A percentile compares a stretch with the other conserved stretches of the same genome.
phyloP scores from a whole-genome alignment of 352 stramenopile genomes.

The Hyaloperonospora arabidopsidis region DNA sequence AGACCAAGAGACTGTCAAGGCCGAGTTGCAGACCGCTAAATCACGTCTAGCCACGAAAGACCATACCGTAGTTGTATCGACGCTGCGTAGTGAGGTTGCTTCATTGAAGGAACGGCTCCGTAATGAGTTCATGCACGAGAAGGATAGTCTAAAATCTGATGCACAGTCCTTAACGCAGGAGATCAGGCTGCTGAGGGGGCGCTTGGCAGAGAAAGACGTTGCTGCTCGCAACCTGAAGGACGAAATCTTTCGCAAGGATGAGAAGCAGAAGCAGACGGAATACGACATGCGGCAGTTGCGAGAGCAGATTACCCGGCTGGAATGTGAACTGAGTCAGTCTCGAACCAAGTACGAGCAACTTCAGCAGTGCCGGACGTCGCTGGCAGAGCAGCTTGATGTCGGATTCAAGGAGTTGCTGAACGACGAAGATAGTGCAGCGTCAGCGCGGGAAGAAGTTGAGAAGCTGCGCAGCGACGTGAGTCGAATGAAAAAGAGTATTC shows the following conservation, averaged over 20 bases:
- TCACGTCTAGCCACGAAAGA: slow-evolving; percentile 41
- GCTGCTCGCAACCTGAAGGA: slow-evolving; percentile 37
- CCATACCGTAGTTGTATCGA: slow-evolving; percentile 47
- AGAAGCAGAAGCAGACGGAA: slow-evolving; percentile 33
- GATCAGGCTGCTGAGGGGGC: slow-evolving; percentile 27
- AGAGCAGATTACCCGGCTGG: slow-evolving; percentile 30
- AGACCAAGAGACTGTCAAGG: slow-evolving; percentile 22
- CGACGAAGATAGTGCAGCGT: slow-evolving; percentile 49
- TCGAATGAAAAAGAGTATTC: slow-evolving; percentile 33
- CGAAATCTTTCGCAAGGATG: slow-evolving; percentile 32
- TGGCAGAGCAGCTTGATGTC: slow-evolving; percentile 54
- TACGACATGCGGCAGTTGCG: slow-evolving; percentile 38
- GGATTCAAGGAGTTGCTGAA: slow-evolving; percentile 65
- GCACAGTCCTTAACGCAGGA: slow-evolving; percentile 38
- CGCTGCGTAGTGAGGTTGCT: slow-evolving; percentile 49
- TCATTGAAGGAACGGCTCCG: slow-evolving; percentile 54
- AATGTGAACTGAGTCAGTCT: slow-evolving; percentile 35
- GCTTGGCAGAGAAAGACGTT: slow-evolving; percentile 42
- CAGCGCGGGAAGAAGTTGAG: slow-evolving; percentile 36
- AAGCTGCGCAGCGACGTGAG: slow-evolving; percentile 37
- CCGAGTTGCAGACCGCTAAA: slow-evolving; percentile 34
- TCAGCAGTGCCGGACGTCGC: slow-evolving; percentile 34
- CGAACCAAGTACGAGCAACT: slow-evolving; percentile 51
- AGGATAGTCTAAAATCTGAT: slow-evolving; percentile 34
- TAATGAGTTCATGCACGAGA: slow-evolving; percentile 57